Base-by-base conservation (phyloP, 345 rosid genomes). In the Firmiana major region DNA sequence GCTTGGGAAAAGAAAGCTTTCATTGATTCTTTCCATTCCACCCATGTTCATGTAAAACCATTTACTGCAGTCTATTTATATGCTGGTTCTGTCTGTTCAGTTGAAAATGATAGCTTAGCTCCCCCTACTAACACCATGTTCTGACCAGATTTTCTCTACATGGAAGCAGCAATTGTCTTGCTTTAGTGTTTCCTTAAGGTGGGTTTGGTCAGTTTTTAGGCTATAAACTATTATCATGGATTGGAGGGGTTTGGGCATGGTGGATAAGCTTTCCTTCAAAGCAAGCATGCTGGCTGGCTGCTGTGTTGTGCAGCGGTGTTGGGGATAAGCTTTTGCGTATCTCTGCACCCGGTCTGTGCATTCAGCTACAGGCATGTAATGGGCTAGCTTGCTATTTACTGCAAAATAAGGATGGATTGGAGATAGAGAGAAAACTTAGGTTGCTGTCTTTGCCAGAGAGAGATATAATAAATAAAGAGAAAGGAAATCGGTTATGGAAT, bases 401-500 rank as follows among this genome's bases (percentile, higher is more conserved):
- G 75, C 77, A 77, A 63, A 78, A 83, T 17, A 67, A 68, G 70
- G 58, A 72, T 22, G 38, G 31, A 31, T 31, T 31, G 34, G 34
- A 31, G 34, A 31, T 3, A 74, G 63, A 79, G 38, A 49, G 60
- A 57, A 19, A 71, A 74, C 79, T 74, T 80, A 11, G 77, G 78
- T 63, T 70, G 82, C 81, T 74, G 81, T 68, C 73, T 68, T 45
- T 38, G 40, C 40, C 40, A 68, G 57, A 15, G 57, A 26, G 24
- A 45, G 6, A 7, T n/a, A n/a, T n/a, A n/a, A n/a, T n/a, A n/a
- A 16, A 45, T 22, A 77, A 48, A 79, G 51, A 53, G 78, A 68
- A 76, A 74, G 88, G 84, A 81, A 83, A 42, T 69, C 62, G 67
- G 63, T 40, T 28, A 72, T 75, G 79, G 57, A 73, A 83, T 78